phyloP scores from a whole-genome alignment of 139 green algal species.

The Micractinium conductrix region DNA sequence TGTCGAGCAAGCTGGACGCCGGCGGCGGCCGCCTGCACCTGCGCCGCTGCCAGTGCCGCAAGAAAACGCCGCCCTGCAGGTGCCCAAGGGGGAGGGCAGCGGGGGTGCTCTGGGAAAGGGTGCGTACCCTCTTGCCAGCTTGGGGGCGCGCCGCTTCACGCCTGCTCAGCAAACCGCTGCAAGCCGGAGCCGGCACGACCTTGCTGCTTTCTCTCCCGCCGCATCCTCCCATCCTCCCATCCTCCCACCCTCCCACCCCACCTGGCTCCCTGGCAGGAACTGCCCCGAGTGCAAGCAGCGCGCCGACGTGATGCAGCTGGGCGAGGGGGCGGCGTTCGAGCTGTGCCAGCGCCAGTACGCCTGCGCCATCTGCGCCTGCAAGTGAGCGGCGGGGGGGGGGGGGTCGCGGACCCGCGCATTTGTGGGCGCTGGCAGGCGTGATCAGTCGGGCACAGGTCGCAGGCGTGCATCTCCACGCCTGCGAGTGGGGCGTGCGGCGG shows the following conservation, averaged over 20 bases:
- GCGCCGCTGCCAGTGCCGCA: constrained; percentile 60
- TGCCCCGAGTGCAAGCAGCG: constrained; percentile 58
- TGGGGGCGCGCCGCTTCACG: too few relatives aligned
- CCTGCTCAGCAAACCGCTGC: too few relatives aligned
- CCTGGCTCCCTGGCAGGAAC: constrained; percentile 43
- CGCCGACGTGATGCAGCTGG: constrained; percentile 50
- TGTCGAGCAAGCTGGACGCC: constrained; percentile 40
- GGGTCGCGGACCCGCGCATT: not conserved
- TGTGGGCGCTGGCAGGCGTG: not conserved
- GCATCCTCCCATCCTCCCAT: too few relatives aligned
- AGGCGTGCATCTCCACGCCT: too few relatives aligned
- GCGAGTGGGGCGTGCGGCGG: too few relatives aligned
- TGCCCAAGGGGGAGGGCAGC: not conserved
- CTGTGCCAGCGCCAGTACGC: constrained; percentile 45
- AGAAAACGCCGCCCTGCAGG: constrained; percentile 58
- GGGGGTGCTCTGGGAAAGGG: not conserved
- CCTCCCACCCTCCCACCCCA: not conserved
- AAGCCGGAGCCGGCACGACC: too few relatives aligned
- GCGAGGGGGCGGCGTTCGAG: constrained; percentile 36
- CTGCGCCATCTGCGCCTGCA: constrained; percentile 59
- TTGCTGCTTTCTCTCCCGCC: too few relatives aligned
- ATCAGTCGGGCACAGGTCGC: too few relatives aligned
- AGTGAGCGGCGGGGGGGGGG: constrained; percentile 27
- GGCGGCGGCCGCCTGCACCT: constrained; percentile 52
- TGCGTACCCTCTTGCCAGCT: not conserved